Evolutionary conservation across 495 filamentous ascomycete species (phyloP).

Genomic region (Cladorrhinum samala): DNA sequence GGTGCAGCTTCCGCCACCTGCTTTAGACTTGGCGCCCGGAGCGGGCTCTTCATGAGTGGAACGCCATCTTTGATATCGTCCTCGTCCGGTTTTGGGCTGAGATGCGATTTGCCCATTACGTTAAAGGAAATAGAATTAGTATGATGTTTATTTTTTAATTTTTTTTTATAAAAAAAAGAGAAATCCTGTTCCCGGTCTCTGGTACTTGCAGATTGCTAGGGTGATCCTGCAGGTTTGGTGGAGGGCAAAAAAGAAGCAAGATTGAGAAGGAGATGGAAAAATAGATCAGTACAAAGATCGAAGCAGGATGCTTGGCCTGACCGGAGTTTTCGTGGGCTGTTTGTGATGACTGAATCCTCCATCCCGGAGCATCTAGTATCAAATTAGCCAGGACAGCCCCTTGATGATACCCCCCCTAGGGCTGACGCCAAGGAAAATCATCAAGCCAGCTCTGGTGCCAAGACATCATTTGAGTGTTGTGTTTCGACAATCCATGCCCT

Average conservation of each 20-base stretch:
- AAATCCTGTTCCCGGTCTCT: no score
- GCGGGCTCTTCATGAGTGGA: slow-evolving; percentile 1
- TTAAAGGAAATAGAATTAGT: background rate
- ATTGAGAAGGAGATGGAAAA: background rate
- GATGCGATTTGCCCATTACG: background rate
- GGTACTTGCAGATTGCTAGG: background rate
- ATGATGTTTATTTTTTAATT: no score
- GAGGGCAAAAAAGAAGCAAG: background rate
- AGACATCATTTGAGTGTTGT: background rate
- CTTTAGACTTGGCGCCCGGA: no score
- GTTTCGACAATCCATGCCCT: background rate
- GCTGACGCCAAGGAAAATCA: background rate
- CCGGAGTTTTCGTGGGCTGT: background rate
- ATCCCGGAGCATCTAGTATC: background rate
- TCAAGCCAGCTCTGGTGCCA: background rate
- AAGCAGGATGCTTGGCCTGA: background rate
- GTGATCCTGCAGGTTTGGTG: background rate
- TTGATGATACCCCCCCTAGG: background rate
- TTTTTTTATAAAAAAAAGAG: no score
- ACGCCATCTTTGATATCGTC: background rate
- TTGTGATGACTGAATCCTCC: background rate
- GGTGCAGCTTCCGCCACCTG: background rate
- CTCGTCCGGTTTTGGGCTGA: background rate
- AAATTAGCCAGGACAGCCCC: background rate
- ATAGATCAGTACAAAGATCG: background rate